A percentile compares a stretch with the other conserved stretches of the same genome.
Conservation (phyloP, 768 basidiomycete species). For the Leccinellum rugosiceps region DNA sequence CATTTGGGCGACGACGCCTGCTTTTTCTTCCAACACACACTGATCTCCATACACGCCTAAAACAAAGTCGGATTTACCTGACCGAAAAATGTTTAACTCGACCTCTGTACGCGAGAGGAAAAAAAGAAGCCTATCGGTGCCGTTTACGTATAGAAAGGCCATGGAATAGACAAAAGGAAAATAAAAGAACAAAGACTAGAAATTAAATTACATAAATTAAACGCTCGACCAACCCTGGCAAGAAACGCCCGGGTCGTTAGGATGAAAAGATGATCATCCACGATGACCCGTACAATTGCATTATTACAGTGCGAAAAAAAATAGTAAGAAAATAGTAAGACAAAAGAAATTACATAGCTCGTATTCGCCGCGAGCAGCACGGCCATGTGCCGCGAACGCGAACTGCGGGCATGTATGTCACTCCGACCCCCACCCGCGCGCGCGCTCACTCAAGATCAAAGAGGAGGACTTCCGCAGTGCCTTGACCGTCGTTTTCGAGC, state of each 20-base stretch:
- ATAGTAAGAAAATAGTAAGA: not conserved
- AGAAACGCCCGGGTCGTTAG: not conserved
- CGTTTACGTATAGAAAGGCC: not conserved
- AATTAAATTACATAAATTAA: not conserved
- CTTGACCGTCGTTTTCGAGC: slow-evolving; percentile 64
- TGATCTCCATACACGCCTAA: not conserved
- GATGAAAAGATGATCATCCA: slow-evolving; percentile 7
- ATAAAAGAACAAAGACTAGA: not conserved
- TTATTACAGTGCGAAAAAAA: slow-evolving; percentile 1
- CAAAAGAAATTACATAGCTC: not conserved
- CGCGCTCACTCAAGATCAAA: slow-evolving; percentile 66
- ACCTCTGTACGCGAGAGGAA: not conserved
- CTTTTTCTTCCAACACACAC: not conserved
- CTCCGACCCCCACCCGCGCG: not conserved
- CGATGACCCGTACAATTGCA: not conserved
- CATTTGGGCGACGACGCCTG: not conserved
- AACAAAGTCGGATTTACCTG: not conserved
- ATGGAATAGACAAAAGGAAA: not conserved
- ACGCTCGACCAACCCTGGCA: not conserved
- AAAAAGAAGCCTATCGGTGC: not conserved
- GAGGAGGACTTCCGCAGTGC: slow-evolving; percentile 68
- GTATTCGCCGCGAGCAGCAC: not conserved
- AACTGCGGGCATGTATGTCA: not conserved
- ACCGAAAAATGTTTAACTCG: not conserved
- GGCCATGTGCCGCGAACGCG: not conserved